phyloP scores from a whole-genome alignment of 2,329 filamentous ascomycete species.

The Colletotrichum tanaceti region DNA sequence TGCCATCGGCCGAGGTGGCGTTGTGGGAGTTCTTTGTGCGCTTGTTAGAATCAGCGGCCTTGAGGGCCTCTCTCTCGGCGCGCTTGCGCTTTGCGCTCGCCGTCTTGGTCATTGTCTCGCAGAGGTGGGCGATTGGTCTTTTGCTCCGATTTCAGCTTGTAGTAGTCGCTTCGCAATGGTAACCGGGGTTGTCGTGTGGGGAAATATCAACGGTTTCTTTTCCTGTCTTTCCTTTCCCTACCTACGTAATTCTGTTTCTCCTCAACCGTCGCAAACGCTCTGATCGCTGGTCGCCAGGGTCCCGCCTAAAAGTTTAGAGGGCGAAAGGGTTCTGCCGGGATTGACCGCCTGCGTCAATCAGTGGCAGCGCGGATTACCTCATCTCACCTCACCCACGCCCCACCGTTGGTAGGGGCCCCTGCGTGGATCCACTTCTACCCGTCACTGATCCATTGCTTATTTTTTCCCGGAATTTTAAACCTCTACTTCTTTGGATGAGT shows the following conservation, averaged over 20 bases:
- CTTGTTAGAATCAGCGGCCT: conserved; percentile 37
- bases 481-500: background rate
- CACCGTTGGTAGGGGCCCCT: conserved; percentile 19
- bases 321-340: conserved; percentile 33
- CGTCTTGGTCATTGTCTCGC: conserved; percentile 38
- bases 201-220: background rate
- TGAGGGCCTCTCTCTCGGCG: conserved; percentile 42
- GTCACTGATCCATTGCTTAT: conserved; percentile 19
- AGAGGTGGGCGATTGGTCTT: too few relatives aligned
- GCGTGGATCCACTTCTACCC: conserved; percentile 34
- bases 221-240: background rate
- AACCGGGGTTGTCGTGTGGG: background rate
- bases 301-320: conserved; percentile 36
- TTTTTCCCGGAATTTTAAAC: background rate
- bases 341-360: conserved; percentile 28
- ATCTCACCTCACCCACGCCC: conserved; percentile 37
- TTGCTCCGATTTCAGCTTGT: background rate
- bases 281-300: conserved; percentile 19
- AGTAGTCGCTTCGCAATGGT: background rate
- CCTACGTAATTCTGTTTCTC: background rate
- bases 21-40: conserved; percentile 48
- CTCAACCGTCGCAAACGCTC: conserved; percentile 1
- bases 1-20: conserved; percentile 41
- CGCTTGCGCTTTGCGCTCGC: conserved; percentile 42
- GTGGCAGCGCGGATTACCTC: background rate